phyloP scores from a whole-genome alignment of 2,329 filamentous ascomycete species.

The Fusarium anguioides region DNA sequence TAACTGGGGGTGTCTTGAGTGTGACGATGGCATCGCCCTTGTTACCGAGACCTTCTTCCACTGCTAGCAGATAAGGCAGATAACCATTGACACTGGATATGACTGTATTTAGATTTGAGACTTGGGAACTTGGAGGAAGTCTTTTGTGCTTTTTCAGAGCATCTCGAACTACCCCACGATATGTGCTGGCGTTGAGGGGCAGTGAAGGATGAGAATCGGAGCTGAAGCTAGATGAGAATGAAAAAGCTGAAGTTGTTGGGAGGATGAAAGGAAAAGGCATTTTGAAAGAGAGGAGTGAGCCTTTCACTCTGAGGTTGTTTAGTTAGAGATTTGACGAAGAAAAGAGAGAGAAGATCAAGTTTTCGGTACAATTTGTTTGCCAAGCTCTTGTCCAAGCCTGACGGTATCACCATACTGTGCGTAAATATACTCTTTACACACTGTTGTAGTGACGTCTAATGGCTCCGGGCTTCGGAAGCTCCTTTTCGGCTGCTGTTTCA shows the following conservation, averaged over 20 bases:
- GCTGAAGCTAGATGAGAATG: constrained; percentile 80
- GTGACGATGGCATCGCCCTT: constrained; percentile 59
- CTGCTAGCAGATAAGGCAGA: constrained; percentile 82
- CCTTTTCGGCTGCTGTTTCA: constrained; percentile 26
- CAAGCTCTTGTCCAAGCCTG: constrained; percentile 37
- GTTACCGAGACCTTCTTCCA: constrained; percentile 77
- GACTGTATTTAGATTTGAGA: constrained; percentile 76
- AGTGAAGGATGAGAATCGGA: constrained; percentile 91
- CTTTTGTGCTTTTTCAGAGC: constrained; percentile 90
- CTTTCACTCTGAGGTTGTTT: background rate
- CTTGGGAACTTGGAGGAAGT: constrained; percentile 76
- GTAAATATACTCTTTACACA: background rate
- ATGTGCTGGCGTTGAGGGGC: constrained; percentile 82
- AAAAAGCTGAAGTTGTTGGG: constrained; percentile 88
- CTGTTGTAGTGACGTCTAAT: constrained; percentile 23
- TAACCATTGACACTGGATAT: constrained; percentile 79
- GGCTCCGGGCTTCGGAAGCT: constrained; percentile 43
- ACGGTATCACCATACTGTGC: constrained; percentile 43
- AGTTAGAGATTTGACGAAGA: background rate
- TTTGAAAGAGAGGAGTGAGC: constrained; percentile 28
- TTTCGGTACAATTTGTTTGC: constrained; percentile 25
- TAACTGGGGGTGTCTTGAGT: constrained; percentile 68
- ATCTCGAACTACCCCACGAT: constrained; percentile 84
- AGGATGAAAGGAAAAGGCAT: constrained; percentile 94
- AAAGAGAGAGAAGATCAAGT: background rate